Base-by-base conservation (phyloP, 2,329 filamentous ascomycete species). In the Byssoonygena ceratinophila region DNA sequence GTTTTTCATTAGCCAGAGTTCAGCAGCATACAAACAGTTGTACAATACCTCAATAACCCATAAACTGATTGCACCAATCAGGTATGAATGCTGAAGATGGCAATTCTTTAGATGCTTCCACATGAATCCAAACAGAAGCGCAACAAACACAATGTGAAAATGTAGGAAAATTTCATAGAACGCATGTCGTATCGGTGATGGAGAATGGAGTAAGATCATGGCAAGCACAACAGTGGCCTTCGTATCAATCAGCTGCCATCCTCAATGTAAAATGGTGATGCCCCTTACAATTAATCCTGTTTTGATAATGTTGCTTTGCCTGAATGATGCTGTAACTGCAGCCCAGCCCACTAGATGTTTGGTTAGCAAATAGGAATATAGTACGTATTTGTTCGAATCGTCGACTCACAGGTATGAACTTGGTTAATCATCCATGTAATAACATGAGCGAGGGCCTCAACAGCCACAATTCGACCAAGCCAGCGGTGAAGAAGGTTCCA, bases 131-230 rank as follows among this genome's bases (percentile, higher is more conserved):
- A 96, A 78, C 45, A 76, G 73, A 51, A 87, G 64, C 32, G 84
- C 68, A 36, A 83, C 88, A 47, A 94, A 72, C 34, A 86, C 67
- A 60, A 94, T 89, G 71, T 97, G 92, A 27, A 84, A 70, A 65
- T 86, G 87, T 61, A 97, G 78, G 72, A 98, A 98, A 0, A 88
- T 94, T 72, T 98, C 92, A 72, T 98, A 98, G 66, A 95, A 96
- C 36, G 90, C 89, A 68, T 96, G 91, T 56, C 92, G 83, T 48
- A 98, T 65, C 0, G 89, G 84, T 1, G 88, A 91, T 51, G 85
- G 73, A 8, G 88, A 84, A 25, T 84, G 74, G 48, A 94, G 62
- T 51, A 85, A 63, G 43, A 97, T 74, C 41, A 85, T 65, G 37
- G 79, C 60, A 64, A 95, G 78, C 34, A 79, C 76, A 46, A 79